phyloP scores from a whole-genome alignment of 805 yeast genomes.

The Phaffomyces thermotolerans region DNA sequence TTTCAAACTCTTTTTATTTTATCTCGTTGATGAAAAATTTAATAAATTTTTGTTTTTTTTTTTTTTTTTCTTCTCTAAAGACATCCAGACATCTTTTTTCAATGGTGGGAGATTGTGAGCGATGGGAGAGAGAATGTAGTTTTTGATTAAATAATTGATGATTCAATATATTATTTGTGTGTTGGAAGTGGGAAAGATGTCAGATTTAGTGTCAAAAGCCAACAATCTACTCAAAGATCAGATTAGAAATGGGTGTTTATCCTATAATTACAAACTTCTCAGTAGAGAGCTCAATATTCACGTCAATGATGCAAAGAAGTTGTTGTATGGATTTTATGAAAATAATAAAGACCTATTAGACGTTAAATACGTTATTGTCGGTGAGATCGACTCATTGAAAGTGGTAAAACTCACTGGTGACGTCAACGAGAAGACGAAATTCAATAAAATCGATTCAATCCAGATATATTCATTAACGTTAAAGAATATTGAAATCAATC shows the following conservation, averaged over 20 bases:
- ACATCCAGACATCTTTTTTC: background rate
- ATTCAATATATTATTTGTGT: too few relatives aligned
- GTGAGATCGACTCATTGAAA: slow-evolving; percentile 20
- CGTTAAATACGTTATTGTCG: slow-evolving; percentile 37
- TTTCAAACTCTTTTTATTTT: too few relatives aligned
- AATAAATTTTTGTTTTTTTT: too few relatives aligned
- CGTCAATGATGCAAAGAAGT: slow-evolving; percentile 31
- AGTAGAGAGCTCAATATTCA: slow-evolving; percentile 35
- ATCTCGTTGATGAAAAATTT: background rate
- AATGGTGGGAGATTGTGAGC: background rate
- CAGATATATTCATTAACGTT: slow-evolving; percentile 34
- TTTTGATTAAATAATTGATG: too few relatives aligned
- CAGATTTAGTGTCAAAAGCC: background rate
- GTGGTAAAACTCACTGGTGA: slow-evolving; percentile 19
- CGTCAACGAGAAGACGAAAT: slow-evolving; percentile 22
- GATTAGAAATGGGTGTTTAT: background rate
- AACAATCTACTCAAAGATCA: slow-evolving; percentile 1
- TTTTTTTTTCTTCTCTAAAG: background rate
- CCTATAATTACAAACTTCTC: slow-evolving; percentile 35
- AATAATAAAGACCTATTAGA: slow-evolving; percentile 29
- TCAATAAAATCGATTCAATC: slow-evolving; percentile 27
- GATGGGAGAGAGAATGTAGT: too few relatives aligned
- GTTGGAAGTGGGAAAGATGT: too few relatives aligned
- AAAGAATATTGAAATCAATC: slow-evolving; percentile 14
- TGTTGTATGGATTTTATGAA: slow-evolving; percentile 32